Base-by-base conservation (phyloP, 805 yeast genomes). In the Komagataella pastoris region DNA sequence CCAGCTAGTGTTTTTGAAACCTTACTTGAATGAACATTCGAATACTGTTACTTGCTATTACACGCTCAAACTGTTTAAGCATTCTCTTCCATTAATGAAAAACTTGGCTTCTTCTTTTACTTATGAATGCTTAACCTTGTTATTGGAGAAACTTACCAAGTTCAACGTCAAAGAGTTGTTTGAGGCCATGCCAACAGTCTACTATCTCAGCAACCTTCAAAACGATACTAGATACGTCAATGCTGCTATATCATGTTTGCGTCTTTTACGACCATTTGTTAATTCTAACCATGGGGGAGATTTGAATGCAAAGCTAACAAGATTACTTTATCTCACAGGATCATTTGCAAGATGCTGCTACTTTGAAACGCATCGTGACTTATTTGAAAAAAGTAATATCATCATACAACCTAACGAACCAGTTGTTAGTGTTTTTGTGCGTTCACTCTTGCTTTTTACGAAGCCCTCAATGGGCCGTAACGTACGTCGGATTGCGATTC, bases 181-280 rank as follows among this genome's bases (percentile, higher is more conserved):
- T n/a, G 82, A 81, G 59, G 95, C 91, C 0, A 75, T 87, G 62
- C 88, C 89, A 1, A 73, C 87, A 52, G 65, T 79, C 3, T 81
- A 88, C 84, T 64, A 63, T 7, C 66, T 86, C 0, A 73, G 85
- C 2, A 59, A 56, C 2, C 64, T 75, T 57, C 69, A 73, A 46
- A 65, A 70, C 1, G 79, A 77, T 49, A 71, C 75, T 0, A 52
- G 59, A 0, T 76, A 77, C 54, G 58, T 86, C 0, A 77, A 74
- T 55, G 90, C 90, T 0, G 77, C 87, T 17, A 65, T 79, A 0
- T 79, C 89, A 0, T 78, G 88, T 45, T 61, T 87, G 54, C 65
- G 65, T 17, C 67, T 76, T 50, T 56, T 83, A 3, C 67, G 68
- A 46, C 82, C 81, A 0, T 80, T 64, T 56, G 59, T 78, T 3